Evolutionary conservation across 352 stramenopile genomes (phyloP), one percentile per base, ranked within the genome.

Genomic region (Phytophthora cryptogea): DNA sequence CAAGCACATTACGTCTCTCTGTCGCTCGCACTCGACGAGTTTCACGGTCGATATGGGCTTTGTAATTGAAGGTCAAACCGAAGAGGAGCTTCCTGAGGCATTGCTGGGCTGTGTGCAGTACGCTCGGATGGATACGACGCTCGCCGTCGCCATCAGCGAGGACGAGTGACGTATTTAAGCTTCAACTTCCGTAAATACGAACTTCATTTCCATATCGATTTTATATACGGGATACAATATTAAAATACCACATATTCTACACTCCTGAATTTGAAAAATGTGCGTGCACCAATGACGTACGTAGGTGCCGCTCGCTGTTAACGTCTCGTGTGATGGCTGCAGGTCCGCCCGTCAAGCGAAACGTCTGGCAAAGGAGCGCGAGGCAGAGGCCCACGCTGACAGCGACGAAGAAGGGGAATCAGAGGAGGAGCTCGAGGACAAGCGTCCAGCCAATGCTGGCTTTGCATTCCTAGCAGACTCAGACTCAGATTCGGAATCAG

Each of bases 281-380:
- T 70, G 42, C 56, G 51, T 42, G 30, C 13, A 13, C 20, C 20
- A 40, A 31, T 59, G 45, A 52, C 50, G 30, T 14, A 60, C 26
- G 44, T 23, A 23, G 20, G 20, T 55, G 14, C n/a, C 27, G 35
- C 46, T 54, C 14, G 3, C 32, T 46, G 28, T 16, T 58, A 14
- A 61, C 51, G 46, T 30, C 32, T 64, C 35, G 8, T 54, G 14
- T 67, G 50, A 39, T 31, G 31, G 31, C 33, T 2, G n/a, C 41
- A 95, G 86, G 86, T 95, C 86, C 55, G 81, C 80, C 11, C 80
- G 86, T 46, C 86, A 95, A 74, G 83, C 79, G 7, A 91, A 92
- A 46, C 78, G 86, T 59, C 66, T 88, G 28, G 68, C 76, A 10
- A 71, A 70, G 41, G 72, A 86, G 65, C 45, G 51, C 14, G 35